These are phyloP conservation scores for Porcisia deanei DNA, from an alignment of 208 protist species.

Conservation along the genomic window DNA sequence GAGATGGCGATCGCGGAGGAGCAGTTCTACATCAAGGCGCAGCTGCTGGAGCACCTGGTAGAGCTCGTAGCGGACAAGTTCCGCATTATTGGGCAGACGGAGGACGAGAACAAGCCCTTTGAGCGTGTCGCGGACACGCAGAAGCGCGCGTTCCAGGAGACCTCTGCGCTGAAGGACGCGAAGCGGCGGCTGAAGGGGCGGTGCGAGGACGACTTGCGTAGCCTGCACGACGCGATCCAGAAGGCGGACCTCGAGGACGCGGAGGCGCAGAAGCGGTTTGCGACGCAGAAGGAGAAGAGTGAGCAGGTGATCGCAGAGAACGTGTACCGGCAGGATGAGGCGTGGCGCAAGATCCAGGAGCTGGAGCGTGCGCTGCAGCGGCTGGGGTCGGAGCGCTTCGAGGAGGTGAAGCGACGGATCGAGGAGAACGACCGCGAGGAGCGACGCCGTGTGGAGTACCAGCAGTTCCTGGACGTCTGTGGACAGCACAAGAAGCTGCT, in stretches of 20 bases:
- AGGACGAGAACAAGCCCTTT: constrained; percentile 81
- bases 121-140: constrained; percentile 80
- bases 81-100: constrained; percentile 64
- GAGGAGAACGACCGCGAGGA: constrained; percentile 85
- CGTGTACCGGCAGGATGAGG: not conserved
- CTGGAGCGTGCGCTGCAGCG: constrained; percentile 75
- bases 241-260: constrained; percentile 30
- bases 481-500: constrained; percentile 84
- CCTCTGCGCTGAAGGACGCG: constrained; percentile 13
- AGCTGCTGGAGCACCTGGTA: constrained; percentile 81
- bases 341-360: constrained; percentile 63
- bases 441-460: constrained; percentile 78
- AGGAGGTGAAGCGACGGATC: constrained; percentile 86
- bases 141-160: constrained; percentile 80
- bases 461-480: constrained; percentile 77
- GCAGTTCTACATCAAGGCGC: constrained; percentile 85
- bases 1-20: constrained; percentile 87
- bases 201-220: no score
- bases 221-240: no score
- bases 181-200: no score
- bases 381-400: constrained; percentile 75
- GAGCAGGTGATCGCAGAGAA: no score
- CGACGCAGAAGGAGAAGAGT: no score
- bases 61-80: constrained; percentile 84
- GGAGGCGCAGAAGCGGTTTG: no score